These are phyloP conservation scores for Candida tetrigidarum DNA, from an alignment of 1,139 yeast genomes.

Conservation along the genomic window DNA sequence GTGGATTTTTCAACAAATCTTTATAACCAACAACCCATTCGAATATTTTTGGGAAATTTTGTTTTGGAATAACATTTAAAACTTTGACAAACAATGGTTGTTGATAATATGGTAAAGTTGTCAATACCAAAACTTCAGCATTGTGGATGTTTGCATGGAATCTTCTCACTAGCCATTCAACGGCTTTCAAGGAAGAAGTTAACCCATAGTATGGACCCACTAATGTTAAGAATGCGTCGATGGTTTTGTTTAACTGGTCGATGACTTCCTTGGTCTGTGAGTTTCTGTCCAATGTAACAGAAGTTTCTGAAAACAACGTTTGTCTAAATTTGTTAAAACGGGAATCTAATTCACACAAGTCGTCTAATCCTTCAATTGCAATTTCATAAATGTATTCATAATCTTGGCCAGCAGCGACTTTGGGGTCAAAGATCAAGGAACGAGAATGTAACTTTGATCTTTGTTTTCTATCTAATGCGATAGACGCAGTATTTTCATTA, in stretches of 20 bases:
- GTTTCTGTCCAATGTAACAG: slow-evolving; percentile 77
- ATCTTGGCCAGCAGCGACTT: slow-evolving; percentile 92
- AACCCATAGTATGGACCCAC: slow-evolving; percentile 78
- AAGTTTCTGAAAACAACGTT: slow-evolving; percentile 80
- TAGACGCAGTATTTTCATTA: slow-evolving; percentile 66
- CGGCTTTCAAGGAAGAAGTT: slow-evolving; percentile 77
- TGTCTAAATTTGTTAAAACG: slow-evolving; percentile 70
- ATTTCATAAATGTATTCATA: slow-evolving; percentile 77
- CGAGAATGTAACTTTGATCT: slow-evolving; percentile 87
- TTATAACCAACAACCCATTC: slow-evolving; percentile 73
- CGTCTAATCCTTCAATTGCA: slow-evolving; percentile 77
- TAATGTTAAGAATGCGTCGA: slow-evolving; percentile 72
- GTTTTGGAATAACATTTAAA: slow-evolving; percentile 65
- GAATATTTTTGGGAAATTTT: slow-evolving; percentile 75
- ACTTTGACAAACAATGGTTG: slow-evolving; percentile 75
- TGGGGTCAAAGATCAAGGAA: slow-evolving; percentile 84
- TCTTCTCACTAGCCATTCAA: slow-evolving; percentile 95
- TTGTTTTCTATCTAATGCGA: slow-evolving; percentile 84
- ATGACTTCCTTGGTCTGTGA: slow-evolving; percentile 79
- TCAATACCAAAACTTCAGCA: slow-evolving; percentile 69
- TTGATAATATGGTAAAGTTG: slow-evolving; percentile 78
- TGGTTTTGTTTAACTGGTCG: slow-evolving; percentile 71
- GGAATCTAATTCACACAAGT: slow-evolving; percentile 70
- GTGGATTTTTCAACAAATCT: slow-evolving; percentile 64
- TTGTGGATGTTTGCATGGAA: slow-evolving; percentile 86